Conservation (phyloP, 495 filamentous ascomycete species). For the Elasticomyces elasticus region DNA sequence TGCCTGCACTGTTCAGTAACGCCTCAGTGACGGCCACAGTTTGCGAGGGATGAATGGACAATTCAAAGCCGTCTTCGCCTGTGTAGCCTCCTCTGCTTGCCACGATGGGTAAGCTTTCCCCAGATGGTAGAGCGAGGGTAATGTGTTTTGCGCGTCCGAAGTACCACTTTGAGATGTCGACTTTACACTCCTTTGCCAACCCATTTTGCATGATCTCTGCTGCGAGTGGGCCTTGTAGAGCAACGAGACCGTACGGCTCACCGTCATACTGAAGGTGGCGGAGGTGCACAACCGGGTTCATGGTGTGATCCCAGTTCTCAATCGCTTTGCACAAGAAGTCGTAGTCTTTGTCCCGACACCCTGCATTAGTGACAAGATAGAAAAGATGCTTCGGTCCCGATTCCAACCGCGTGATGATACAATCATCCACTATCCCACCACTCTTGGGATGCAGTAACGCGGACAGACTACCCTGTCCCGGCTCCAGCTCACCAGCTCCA, state of each 20-base stretch:
- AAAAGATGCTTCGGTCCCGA: constrained; percentile 48
- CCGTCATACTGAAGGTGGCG: constrained; percentile 41
- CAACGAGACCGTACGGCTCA: constrained; percentile 49
- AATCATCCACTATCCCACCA: constrained; percentile 90
- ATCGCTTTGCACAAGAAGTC: constrained; percentile 61
- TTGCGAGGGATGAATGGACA: constrained; percentile 61
- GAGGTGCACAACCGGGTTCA: constrained; percentile 59
- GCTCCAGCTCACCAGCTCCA: constrained; percentile 45
- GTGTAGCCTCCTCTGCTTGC: constrained; percentile 89
- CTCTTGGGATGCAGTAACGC: constrained; percentile 66
- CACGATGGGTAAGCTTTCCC: constrained; percentile 48
- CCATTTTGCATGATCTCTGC: constrained; percentile 47
- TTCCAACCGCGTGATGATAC: constrained; percentile 65
- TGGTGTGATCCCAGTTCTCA: constrained; percentile 38
- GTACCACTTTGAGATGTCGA: constrained; percentile 58
- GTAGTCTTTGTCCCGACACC: constrained; percentile 75
- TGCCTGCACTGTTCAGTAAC: constrained; percentile 52
- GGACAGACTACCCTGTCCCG: constrained; percentile 64
- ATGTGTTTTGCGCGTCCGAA: constrained; percentile 65
- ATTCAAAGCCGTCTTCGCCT: constrained; percentile 96
- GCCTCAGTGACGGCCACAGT: constrained; percentile 48
- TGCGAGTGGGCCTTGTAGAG: constrained; percentile 77
- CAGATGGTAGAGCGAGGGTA: constrained; percentile 41
- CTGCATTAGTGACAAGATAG: constrained; percentile 96
- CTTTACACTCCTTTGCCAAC: constrained; percentile 32